Percentiles rank a stretch among this genome's conserved stretches.
Evolutionary conservation across 2,329 filamentous ascomycete genomes (phyloP).

Genomic region (Aspergillus jensenii): DNA sequence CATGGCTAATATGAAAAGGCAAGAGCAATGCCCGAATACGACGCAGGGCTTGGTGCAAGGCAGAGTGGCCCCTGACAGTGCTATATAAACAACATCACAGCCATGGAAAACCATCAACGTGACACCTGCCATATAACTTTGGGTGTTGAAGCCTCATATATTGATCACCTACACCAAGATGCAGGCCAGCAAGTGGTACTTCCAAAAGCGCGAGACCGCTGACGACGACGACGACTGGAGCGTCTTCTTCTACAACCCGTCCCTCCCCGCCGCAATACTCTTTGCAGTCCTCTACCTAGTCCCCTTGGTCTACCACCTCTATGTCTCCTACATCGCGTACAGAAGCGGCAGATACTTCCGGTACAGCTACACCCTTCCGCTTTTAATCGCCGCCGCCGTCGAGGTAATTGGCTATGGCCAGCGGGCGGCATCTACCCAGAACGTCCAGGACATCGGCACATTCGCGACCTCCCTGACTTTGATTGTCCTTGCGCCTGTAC

Average conservation of each 20-base stretch:
- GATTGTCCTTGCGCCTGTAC: constrained; percentile 52
- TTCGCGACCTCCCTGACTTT: constrained; percentile 43
- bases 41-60: no score
- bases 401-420: constrained; percentile 48
- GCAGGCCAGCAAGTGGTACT: background rate
- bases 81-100: no score
- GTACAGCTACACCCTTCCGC: constrained; percentile 42
- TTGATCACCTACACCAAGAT: background rate
- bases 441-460: constrained; percentile 29
- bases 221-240: constrained; percentile 3
- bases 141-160: no score
- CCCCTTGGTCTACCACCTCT: constrained; percentile 39
- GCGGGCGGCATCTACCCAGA: constrained; percentile 32
- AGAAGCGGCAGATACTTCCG: constrained; percentile 32
- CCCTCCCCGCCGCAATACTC: constrained; percentile 43
- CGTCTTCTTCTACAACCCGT: constrained; percentile 49
- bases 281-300: constrained; percentile 45
- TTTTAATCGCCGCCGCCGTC: constrained; percentile 43
- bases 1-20: no score
- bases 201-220: background rate
- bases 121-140: background rate
- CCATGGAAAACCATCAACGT: background rate
- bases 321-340: constrained; percentile 45
- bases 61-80: no score
- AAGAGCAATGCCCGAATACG: no score